phyloP scores from a whole-genome alignment of 208 protist genomes.

The Leishmania braziliensis region DNA sequence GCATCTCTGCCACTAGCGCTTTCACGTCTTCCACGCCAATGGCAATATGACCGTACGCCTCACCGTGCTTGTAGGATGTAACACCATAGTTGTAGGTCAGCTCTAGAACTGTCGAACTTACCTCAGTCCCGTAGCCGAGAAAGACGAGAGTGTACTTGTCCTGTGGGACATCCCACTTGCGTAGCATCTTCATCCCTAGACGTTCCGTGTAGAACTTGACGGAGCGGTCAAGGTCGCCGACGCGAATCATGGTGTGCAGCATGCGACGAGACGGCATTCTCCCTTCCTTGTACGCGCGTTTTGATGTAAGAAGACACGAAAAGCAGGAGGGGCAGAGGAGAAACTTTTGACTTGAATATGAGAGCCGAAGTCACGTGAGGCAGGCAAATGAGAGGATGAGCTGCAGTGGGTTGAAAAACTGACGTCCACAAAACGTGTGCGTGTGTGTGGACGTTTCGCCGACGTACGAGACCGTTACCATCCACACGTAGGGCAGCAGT shows the following conservation, averaged over 20 bases:
- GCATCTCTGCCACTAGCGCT: conserved; percentile 43
- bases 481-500: too few species aligned
- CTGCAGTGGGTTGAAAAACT: too few species aligned
- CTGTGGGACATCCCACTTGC: conserved; percentile 78
- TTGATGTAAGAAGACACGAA: background rate
- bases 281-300: background rate
- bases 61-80: conserved; percentile 68
- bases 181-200: conserved; percentile 76
- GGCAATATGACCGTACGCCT: conserved; percentile 81
- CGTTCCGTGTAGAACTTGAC: conserved; percentile 84
- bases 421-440: background rate
- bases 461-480: background rate
- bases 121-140: conserved; percentile 76
- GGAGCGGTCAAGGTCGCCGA: conserved; percentile 79
- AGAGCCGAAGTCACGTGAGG: background rate
- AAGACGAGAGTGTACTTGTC: conserved; percentile 87
- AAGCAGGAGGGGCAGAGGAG: background rate
- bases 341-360: background rate
- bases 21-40: conserved; percentile 86
- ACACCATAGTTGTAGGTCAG: conserved; percentile 90
- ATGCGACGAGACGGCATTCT: conserved; percentile 46
- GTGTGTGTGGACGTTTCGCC: background rate
- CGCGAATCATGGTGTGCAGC: conserved; percentile 89
- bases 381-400: too few species aligned
- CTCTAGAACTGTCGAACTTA: conserved; percentile 73